Base-by-base conservation (phyloP, 2,329 filamentous ascomycete species). In the Alternaria longipes region DNA sequence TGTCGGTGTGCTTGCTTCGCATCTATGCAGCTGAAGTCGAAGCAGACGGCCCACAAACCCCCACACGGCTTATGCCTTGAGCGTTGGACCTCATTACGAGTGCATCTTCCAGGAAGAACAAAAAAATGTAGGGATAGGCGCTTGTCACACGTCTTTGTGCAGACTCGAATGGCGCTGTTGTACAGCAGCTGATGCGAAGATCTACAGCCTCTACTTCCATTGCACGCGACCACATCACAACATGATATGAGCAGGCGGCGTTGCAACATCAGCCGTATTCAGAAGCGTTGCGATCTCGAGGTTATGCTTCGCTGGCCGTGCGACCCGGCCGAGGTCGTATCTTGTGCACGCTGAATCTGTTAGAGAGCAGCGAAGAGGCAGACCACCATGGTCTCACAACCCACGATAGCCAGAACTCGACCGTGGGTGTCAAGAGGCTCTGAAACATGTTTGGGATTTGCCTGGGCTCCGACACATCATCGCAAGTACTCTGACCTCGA, bases 401-500 rank as follows among this genome's bases (percentile, higher is more conserved):
- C 50, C 51, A 54, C 62, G 55, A 60, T 54, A 53, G 64, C 44
- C 16, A 40, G 55, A 49, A 59, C 50, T 26, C 36, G 8, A 28
- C 12, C 38, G 46, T 51, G 45, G 42, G 22, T 52, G 63, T 56
- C 59, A 52, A 51, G 54, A 51, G 50, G 40, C 40, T 46, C 41
- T 63, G 64, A 65, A 67, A 63, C 60, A 62, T 60, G 60, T 63
- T 63, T 63, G 57, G 26, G 38, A 41, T 30, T 12, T 28, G 34
- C 12, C 62, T 46, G 61, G 56, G 63, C 65, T 42, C 57, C 67
- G 61, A 59, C 52, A 56, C 41, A 49, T 50, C 12, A 47, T 28
- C 24, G 26, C 16, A 47, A 24, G n/a, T 50, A 56, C 44, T 58
- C 53, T 40, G 51, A 47, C 52, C 58, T 64, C 60, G 47, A 63